phyloP scores from a whole-genome alignment of 1,284 basidiomycete genomes.

The Rhodotorula sp. region DNA sequence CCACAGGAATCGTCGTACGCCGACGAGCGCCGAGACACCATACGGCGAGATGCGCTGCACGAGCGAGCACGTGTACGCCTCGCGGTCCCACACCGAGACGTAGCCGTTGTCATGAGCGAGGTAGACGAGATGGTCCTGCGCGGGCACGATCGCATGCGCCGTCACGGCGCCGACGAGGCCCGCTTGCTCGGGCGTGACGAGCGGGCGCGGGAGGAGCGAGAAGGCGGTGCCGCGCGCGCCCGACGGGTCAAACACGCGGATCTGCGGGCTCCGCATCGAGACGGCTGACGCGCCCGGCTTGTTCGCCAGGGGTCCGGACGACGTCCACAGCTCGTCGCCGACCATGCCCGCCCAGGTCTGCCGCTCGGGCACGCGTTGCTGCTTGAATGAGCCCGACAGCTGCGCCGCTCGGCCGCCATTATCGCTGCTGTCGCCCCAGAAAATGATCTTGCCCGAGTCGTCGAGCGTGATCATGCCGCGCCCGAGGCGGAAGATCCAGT shows the following conservation, averaged over 20 bases:
- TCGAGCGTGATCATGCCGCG: conserved; percentile 74
- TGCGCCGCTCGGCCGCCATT: not conserved
- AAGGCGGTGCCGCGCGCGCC: conserved; percentile 46
- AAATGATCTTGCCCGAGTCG: conserved; percentile 74
- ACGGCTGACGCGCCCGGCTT: conserved; percentile 52
- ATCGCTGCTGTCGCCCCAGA: conserved; percentile 54
- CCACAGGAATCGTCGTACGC: conserved; percentile 80
- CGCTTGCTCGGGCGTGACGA: conserved; percentile 42
- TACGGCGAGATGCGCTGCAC: conserved; percentile 71
- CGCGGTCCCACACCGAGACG: conserved; percentile 70
- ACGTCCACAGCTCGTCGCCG: conserved; percentile 75
- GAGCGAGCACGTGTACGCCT: conserved; percentile 56
- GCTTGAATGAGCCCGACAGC: conserved; percentile 55
- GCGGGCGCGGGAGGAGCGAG: conserved; percentile 36
- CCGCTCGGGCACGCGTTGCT: conserved; percentile 74
- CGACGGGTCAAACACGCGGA: conserved; percentile 76
- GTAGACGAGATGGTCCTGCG: conserved; percentile 67
- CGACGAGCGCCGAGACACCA: conserved; percentile 75
- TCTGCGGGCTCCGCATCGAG: conserved; percentile 62
- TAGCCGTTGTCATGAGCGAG: conserved; percentile 93
- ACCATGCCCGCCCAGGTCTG: conserved; percentile 74
- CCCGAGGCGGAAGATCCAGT: conserved; percentile 69
- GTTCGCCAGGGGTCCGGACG: conserved; percentile 53
- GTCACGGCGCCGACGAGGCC: conserved; percentile 70
- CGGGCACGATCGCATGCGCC: conserved; percentile 73